phyloP scores from a whole-genome alignment of 345 rosid genomes.

The Lumnitzera racemosa region DNA sequence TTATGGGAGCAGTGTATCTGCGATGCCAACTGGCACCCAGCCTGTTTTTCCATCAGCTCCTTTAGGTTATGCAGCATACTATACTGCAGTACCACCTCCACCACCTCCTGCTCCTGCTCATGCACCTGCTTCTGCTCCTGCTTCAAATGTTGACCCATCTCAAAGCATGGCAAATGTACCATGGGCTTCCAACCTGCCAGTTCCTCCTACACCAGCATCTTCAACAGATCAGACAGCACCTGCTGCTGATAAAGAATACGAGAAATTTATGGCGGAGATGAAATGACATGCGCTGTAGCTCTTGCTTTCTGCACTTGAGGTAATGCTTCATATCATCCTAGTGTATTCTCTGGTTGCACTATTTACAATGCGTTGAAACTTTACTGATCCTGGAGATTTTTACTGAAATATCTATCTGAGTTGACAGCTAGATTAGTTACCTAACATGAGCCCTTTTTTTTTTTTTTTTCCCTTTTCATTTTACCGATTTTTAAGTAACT shows the following conservation, averaged over 20 bases:
- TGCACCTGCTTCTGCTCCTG: conserved; percentile 38
- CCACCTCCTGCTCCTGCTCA: conserved; percentile 44
- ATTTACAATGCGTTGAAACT: too few relatives aligned
- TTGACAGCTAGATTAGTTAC: too few relatives aligned
- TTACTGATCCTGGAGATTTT: too few relatives aligned
- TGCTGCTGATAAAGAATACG: conserved; percentile 84
- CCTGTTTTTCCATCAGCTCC: conserved; percentile 51
- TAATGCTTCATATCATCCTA: conserved; percentile 11
- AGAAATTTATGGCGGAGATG: conserved; percentile 98
- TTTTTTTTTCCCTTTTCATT: too few relatives aligned
- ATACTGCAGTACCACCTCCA: conserved; percentile 70
- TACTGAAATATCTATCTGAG: too few relatives aligned
- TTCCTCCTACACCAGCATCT: conserved; percentile 39
- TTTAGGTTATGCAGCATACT: conserved; percentile 63
- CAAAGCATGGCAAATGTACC: conserved; percentile 58
- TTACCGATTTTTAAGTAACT: too few relatives aligned
- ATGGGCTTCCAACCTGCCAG: conserved; percentile 64
- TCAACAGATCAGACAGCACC: conserved; percentile 41
- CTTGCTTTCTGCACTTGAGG: conserved; percentile 32
- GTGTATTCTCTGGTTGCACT: too few relatives aligned
- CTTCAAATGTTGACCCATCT: conserved; percentile 44
- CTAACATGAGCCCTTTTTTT: too few relatives aligned
- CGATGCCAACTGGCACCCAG: conserved; percentile 40
- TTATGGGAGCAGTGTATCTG: conserved; percentile 37
- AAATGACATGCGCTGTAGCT: conserved; percentile 35